Percentiles rank a stretch among this genome's conserved stretches.
These are phyloP conservation scores for Hypoxylon sp. DNA, from an alignment of 2,329 filamentous ascomycete species.

Conservation along the genomic window DNA sequence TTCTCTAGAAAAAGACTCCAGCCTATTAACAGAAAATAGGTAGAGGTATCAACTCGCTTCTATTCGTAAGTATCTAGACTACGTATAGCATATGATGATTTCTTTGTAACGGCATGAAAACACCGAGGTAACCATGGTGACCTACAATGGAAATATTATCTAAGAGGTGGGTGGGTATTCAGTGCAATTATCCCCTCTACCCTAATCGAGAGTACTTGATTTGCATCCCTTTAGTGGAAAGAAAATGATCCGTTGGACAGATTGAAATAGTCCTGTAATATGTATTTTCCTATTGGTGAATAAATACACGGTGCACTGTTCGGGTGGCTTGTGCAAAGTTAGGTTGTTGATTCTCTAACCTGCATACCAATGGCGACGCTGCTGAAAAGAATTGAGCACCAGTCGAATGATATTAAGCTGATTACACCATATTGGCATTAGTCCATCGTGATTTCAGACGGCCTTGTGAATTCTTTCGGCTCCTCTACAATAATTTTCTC, in stretches of 20 bases:
- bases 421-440: neutral
- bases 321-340: neutral
- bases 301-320: neutral
- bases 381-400: neutral
- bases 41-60: neutral
- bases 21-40: neutral
- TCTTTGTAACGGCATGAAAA: neutral
- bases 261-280: neutral
- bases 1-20: too few relatives aligned
- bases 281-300: neutral
- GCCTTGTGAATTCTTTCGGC: neutral
- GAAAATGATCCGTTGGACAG: neutral
- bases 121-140: neutral
- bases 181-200: neutral
- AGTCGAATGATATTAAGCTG: neutral
- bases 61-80: neutral
- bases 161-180: neutral
- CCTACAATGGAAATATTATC: neutral
- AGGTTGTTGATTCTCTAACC: neutral
- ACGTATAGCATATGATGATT: neutral
- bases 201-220: neutral
- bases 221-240: neutral
- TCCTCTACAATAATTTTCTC: neutral
- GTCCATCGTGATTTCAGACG: neutral
- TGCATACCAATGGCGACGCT: neutral